Conservation (phyloP, 2,329 filamentous ascomycete species). For the Chrysoporthe deuterocubensis region DNA sequence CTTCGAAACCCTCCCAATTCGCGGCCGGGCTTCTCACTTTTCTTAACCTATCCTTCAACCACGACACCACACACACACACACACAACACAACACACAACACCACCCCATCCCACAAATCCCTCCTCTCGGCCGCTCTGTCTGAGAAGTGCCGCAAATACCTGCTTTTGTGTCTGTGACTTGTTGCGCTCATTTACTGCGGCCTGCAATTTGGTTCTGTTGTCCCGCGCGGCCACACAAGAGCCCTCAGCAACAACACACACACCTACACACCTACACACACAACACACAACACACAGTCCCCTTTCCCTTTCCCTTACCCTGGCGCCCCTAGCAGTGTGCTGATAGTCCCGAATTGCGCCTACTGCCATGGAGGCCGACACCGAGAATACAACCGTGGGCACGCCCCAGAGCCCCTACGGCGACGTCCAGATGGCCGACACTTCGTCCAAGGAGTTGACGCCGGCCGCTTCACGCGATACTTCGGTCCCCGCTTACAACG, state of each 20-base stretch:
- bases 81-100: neutral
- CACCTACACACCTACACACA: neutral
- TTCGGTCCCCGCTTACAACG: neutral
- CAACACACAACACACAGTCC: neutral
- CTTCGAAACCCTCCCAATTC: slow-evolving; percentile 12
- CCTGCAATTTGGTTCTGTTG: neutral
- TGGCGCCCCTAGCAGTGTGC: neutral
- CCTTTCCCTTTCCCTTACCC: neutral
- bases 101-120: neutral
- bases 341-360: slow-evolving; percentile 1
- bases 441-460: neutral
- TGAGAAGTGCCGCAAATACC: neutral
- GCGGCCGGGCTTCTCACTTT: neutral
- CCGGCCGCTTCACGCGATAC: slow-evolving; percentile 6
- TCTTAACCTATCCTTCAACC: neutral
- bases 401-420: neutral
- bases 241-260: neutral
- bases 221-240: neutral
- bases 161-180: neutral
- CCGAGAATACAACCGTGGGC: neutral
- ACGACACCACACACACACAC: neutral
- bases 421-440: slow-evolving; percentile 6
- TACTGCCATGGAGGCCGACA: slow-evolving; percentile 7
- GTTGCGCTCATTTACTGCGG: neutral
- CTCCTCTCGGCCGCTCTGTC: neutral